Conservation (phyloP, 2,329 filamentous ascomycete species). For the Fusarium tuaranense region DNA sequence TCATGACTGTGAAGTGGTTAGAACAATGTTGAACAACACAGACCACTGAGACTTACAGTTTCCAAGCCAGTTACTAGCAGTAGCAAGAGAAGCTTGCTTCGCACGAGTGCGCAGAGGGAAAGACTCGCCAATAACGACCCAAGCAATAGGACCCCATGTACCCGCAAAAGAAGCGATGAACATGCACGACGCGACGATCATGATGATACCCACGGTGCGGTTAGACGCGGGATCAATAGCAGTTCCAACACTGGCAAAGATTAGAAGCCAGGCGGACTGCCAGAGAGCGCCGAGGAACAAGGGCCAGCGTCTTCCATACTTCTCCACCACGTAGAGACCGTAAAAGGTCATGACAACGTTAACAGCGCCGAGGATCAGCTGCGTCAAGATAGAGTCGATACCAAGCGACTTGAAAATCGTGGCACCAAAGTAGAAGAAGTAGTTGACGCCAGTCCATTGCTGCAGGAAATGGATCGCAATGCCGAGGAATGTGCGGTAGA, state of each 20-base stretch:
- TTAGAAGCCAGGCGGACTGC: constrained; percentile 73
- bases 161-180: constrained; percentile 79
- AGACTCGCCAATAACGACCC: constrained; percentile 75
- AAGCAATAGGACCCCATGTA: constrained; percentile 78
- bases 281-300: constrained; percentile 75
- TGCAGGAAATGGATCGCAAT: constrained; percentile 74
- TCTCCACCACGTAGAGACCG: constrained; percentile 76
- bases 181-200: constrained; percentile 80
- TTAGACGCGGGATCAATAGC: constrained; percentile 56
- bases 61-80: constrained; percentile 68
- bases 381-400: constrained; percentile 73
- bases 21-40: neutral
- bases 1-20: constrained; percentile 59
- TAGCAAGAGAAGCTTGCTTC: constrained; percentile 66
- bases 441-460: constrained; percentile 73
- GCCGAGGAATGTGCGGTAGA: constrained; percentile 74
- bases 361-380: constrained; percentile 75
- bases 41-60: constrained; percentile 58
- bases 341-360: constrained; percentile 76
- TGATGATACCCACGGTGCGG: constrained; percentile 68
- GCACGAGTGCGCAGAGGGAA: constrained; percentile 69
- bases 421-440: constrained; percentile 75
- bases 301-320: constrained; percentile 75
- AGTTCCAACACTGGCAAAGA: constrained; percentile 72
- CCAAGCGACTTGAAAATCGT: constrained; percentile 76